Percentiles rank a stretch among this genome's conserved stretches.
Conservation (phyloP, 169 alveolate genomes). For the Eimeria falciformis region DNA sequence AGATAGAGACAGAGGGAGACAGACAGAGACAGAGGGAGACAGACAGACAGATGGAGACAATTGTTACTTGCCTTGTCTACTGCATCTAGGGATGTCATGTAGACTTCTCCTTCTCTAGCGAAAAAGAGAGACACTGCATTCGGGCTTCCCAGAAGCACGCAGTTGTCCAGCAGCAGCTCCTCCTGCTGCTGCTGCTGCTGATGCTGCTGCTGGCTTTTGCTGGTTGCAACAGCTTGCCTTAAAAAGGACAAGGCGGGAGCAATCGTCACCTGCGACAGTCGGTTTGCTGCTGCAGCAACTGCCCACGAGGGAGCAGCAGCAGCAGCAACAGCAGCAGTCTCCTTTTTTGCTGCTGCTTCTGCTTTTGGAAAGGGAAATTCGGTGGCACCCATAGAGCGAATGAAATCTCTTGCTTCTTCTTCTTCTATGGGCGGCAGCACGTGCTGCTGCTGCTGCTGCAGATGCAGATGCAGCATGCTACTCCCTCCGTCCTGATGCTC, state of each 20-base stretch:
- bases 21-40: no score
- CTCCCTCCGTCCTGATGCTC: not conserved
- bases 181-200: slow-evolving; percentile 42
- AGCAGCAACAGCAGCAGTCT: not conserved
- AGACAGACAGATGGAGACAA: not conserved
- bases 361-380: not conserved
- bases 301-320: slow-evolving; percentile 7
- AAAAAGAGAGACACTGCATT: slow-evolving; percentile 14
- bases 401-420: slow-evolving; percentile 21
- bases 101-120: slow-evolving; percentile 10
- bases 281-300: slow-evolving; percentile 34
- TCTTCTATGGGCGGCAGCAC: slow-evolving; percentile 46
- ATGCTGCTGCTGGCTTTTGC: slow-evolving; percentile 19
- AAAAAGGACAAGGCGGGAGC: slow-evolving; percentile 3
- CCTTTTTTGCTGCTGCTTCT: not conserved
- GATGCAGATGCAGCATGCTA: not conserved
- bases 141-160: slow-evolving; percentile 37
- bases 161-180: slow-evolving; percentile 6
- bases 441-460: slow-evolving; percentile 44
- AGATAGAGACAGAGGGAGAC: no score
- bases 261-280: not conserved
- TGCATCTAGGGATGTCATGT: not conserved
- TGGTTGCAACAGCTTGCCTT: slow-evolving; percentile 31
- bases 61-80: not conserved
- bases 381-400: not conserved